Evolutionary conservation across 1,284 basidiomycete species (phyloP).

Genomic region (Naganishia liquefaciens): DNA sequence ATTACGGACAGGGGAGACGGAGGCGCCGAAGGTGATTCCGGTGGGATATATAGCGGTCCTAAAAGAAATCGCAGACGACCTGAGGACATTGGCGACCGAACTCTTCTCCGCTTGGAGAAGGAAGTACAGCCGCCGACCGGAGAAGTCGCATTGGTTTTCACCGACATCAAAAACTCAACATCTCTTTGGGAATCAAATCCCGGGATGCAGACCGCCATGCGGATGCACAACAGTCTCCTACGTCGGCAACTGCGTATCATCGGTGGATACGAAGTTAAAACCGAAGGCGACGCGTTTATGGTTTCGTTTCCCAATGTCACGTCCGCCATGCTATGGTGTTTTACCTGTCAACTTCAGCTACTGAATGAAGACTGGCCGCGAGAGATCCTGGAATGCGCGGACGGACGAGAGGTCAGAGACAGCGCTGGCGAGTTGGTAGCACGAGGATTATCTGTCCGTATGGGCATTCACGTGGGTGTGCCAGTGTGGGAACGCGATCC

Average conservation of each 20-base stretch:
- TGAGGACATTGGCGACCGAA: constrained; percentile 54
- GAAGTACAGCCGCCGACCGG: constrained; percentile 88
- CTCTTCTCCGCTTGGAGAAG: constrained; percentile 64
- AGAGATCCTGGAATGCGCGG: constrained; percentile 89
- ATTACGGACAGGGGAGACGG: constrained; percentile 42
- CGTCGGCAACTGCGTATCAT: constrained; percentile 84
- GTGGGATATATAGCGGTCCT: constrained; percentile 36
- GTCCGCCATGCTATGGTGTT: constrained; percentile 86
- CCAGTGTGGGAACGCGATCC: constrained; percentile 93
- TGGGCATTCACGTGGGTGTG: constrained; percentile 93
- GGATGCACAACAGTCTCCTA: constrained; percentile 84
- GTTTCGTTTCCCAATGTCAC: constrained; percentile 91
- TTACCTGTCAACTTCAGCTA: constrained; percentile 83
- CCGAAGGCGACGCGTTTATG: constrained; percentile 99
- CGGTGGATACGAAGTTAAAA: constrained; percentile 98
- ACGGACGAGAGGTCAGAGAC: constrained; percentile 81
- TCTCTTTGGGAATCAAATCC: constrained; percentile 95
- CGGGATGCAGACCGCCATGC: constrained; percentile 94
- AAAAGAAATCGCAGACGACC: constrained; percentile 46
- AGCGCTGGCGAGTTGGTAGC: constrained; percentile 70
- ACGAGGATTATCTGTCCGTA: constrained; percentile 88
- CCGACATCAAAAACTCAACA: constrained; percentile 97
- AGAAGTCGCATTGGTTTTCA: constrained; percentile 92
- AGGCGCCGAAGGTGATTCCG: constrained; percentile 38
- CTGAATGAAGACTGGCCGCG: constrained; percentile 88